phyloP scores from a whole-genome alignment of 352 stramenopile genomes.

The Globisporangium irregulare region DNA sequence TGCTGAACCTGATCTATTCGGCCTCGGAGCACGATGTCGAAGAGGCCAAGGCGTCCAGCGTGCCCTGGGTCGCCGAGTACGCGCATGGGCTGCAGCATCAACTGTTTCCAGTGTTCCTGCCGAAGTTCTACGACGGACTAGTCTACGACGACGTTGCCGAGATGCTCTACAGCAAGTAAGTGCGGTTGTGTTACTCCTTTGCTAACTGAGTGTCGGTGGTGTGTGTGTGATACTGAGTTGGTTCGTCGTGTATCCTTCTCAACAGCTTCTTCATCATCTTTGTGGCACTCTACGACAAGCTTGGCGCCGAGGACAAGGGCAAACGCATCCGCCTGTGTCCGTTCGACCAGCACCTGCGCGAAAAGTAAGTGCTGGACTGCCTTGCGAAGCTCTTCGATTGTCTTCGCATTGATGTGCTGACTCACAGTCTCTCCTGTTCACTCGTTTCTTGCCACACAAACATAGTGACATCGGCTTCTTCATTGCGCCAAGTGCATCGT shows the following conservation, averaged over 20 bases:
- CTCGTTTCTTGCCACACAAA: neutral
- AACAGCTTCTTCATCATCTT: slow-evolving; percentile 44
- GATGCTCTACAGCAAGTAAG: slow-evolving; percentile 45
- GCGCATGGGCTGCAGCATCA: slow-evolving; percentile 48
- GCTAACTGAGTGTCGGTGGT: too few species aligned
- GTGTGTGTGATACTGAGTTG: neutral
- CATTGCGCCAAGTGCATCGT: slow-evolving; percentile 40
- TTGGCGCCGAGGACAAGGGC: slow-evolving; percentile 18
- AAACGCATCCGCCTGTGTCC: slow-evolving; percentile 35
- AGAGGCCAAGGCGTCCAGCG: slow-evolving; percentile 31
- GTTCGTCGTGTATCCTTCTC: neutral
- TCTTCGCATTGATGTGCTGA: neutral
- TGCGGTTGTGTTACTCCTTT: neutral
- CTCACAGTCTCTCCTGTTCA: neutral
- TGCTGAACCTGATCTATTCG: slow-evolving; percentile 64
- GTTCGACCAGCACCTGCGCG: slow-evolving; percentile 35
- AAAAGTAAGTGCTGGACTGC: slow-evolving; percentile 24
- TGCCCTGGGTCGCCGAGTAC: slow-evolving; percentile 60
- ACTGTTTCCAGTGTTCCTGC: slow-evolving; percentile 47
- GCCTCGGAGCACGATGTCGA: slow-evolving; percentile 33
- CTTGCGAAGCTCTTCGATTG: slow-evolving; percentile 3
- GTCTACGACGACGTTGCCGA: slow-evolving; percentile 32
- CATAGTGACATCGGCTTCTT: slow-evolving; percentile 48
- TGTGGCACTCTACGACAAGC: slow-evolving; percentile 41
- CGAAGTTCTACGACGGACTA: slow-evolving; percentile 37